Evolutionary conservation across 2,329 filamentous ascomycete genomes (phyloP), one percentile per base, ranked within the genome.

Genomic region (Talaromyces atroroseus): DNA sequence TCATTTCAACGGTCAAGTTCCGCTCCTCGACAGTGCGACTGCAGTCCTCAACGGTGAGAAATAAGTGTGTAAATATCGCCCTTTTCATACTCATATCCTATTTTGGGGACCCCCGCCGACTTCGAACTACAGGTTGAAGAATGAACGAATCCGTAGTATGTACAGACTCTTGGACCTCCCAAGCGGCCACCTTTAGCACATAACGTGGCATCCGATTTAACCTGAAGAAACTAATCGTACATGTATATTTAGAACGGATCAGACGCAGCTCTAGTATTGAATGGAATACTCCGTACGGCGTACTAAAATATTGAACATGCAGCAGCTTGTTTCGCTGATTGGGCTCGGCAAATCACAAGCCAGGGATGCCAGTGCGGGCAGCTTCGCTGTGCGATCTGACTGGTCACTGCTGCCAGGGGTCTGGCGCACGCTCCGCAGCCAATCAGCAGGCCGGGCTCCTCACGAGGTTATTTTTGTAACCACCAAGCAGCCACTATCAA

Each of bases 381-480:
- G 20, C 20, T 24, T 6, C 2, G 14, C 18, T 36, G 18, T 3
- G 14, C 40, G 16, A 3, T 18, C 36, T 40, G 36, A 40, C 2
- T 40, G 36, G 36, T n/a, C n/a, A 14, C 16, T 3, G 14, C 36
- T 18, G 36, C 16, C 26, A 52, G 26, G 40, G 40, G 20, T 44
- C 14, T 29, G 50, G 50, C 40, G 51, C 44, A 23, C 7, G 12
- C 14, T 5, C 34, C 23, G 20, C 32, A 2, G 46, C 56, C 56
- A 58, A 58, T 58, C 56, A 54, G 21, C n/a, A 8, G 12, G n/a
- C 23, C 21, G 20, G 7, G 3, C 8, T 3, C 12, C 8, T 36
- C 52, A 7, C 38, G 34, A 49, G 44, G 42, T 54, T 54, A 54
- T 54, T 54, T 54, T 54, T 54, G 52, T 57, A 36, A 36, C 32